Base-by-base conservation (phyloP, 2,329 filamentous ascomycete genomes). In the Cadophora luteo-olivacea region DNA sequence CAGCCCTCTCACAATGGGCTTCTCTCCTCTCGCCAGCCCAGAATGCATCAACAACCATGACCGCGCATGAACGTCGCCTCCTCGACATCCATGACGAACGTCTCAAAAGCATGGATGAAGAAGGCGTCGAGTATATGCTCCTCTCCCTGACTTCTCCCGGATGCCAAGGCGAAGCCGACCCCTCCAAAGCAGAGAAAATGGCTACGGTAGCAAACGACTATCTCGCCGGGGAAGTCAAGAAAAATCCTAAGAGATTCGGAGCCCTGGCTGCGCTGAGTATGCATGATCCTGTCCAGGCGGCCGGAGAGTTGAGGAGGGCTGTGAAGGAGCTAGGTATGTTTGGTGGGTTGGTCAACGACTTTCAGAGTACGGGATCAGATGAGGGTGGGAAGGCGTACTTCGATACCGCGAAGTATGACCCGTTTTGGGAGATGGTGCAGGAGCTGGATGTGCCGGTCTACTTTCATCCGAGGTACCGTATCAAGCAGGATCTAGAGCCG, bases 381-480 rank as follows among this genome's bases (percentile, higher is more conserved):
- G 87, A 87, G 45, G 86, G 89, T 66, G 83, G 84, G 25, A 85
- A 88, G 81, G 80, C 90, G 76, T 91, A 90, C 79, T 91, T 90
- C 79, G 89, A 91, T 74, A 80, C 83, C 8, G 81, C 84, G 0
- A 83, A 86, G 69, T 91, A 85, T 82, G 86, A 89, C 71, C 76
- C 83, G 24, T 90, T 91, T 81, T 91, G 88, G 88, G 75, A 81
- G 12, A 84, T 83, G 0, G 82, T 84, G 11, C 82, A 81, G 1
- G 85, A 89, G 57, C 83, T 91, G 0, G 86, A 90, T 67, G 87
- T 90, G 0, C 88, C 88, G 0, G 82, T 91, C 61, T 91, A 91
- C 73, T 81, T 91, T 0, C 89, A 91, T 76, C 89, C 78, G 77
- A 48, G 85, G 61, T 81, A 85, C 72, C 4, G 55, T 19, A 72